Evolutionary conservation across 306 rosid genomes (phyloP), one percentile per base, ranked within the genome.

Genomic region (Alnus glutinosa): DNA sequence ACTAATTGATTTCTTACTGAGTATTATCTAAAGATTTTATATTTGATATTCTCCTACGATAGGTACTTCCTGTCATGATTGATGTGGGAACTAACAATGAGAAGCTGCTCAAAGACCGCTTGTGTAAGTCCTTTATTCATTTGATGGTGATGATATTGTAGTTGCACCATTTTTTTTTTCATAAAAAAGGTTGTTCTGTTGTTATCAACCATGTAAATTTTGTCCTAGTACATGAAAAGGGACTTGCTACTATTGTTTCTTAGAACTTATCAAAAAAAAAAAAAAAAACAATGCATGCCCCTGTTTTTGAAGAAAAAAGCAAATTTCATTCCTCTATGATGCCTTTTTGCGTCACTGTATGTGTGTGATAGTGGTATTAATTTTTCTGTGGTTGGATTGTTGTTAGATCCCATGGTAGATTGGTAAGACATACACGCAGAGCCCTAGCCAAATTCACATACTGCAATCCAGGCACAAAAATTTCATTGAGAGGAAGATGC

Each of bases 61-160:
- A 96, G 99, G 99, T 96, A 74, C 99, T 96, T 79, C 98, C 99
- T 69, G 96, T 96, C 69, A 96, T 96, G 99, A 91, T 96, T 91
- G 99, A 96, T 73, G 93, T 93, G 69, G 99, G 99, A 76, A 96
- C 97, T 82, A 92, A 96, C 90, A 96, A 93, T 78, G 92, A 91
- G 83, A 87, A 86, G 89, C 79, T 96, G 77, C 89, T 93, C 18
- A 77, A 93, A 63, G 97, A 96, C 76, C 94, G 93, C 44, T 42
- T 96, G 71, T 96, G 99, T 96, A 88, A 85, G 99, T 82, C 30
- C 78, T 79, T 76, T 50, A 32, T 80, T 61, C 76, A 51, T 34
- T 79, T 54, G 49, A 49, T 62, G 63, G 81, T 79, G 75, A 76
- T 54, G 76, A 77, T 70, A 18, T 49, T 42, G 34, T 76, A 76